Evolutionary conservation across 495 filamentous ascomycete genomes (phyloP).

Genomic region (Parathielavia appendiculata): DNA sequence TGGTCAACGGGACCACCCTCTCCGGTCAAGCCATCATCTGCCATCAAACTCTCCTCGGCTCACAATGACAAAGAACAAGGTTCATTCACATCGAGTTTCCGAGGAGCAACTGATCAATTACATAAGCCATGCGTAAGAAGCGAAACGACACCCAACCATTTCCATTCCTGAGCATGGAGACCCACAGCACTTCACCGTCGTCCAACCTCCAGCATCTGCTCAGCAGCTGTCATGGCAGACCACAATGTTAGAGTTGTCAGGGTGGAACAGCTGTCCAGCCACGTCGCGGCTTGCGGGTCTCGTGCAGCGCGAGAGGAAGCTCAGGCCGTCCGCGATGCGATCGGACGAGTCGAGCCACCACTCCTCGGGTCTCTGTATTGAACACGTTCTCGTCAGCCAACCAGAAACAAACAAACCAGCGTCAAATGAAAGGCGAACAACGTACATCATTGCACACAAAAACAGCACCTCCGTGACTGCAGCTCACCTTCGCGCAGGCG

Average conservation of each 20-base stretch:
- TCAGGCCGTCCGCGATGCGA: background rate
- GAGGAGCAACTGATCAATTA: too few relatives aligned
- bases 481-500: constrained; percentile 26
- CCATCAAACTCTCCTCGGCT: too few relatives aligned
- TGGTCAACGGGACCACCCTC: too few relatives aligned
- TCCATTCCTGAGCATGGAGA: too few relatives aligned
- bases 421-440: background rate
- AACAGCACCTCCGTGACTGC: constrained; percentile 25
- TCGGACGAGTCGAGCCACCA: background rate
- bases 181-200: too few relatives aligned
- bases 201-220: background rate
- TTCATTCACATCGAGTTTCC: too few relatives aligned
- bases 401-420: background rate
- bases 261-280: constrained; percentile 7
- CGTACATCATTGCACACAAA: constrained; percentile 32
- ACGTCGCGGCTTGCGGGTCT: background rate
- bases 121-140: too few relatives aligned
- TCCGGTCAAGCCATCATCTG: too few relatives aligned
- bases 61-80: too few relatives aligned
- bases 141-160: too few relatives aligned
- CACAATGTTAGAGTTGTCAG: constrained; percentile 6
- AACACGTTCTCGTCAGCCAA: background rate
- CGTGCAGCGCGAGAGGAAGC: constrained; percentile 1
- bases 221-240: constrained; percentile 2
- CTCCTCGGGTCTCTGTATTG: background rate